These are phyloP conservation scores for Suhomyces xylopsoci DNA, from an alignment of 805 yeast species.

Conservation along the genomic window DNA sequence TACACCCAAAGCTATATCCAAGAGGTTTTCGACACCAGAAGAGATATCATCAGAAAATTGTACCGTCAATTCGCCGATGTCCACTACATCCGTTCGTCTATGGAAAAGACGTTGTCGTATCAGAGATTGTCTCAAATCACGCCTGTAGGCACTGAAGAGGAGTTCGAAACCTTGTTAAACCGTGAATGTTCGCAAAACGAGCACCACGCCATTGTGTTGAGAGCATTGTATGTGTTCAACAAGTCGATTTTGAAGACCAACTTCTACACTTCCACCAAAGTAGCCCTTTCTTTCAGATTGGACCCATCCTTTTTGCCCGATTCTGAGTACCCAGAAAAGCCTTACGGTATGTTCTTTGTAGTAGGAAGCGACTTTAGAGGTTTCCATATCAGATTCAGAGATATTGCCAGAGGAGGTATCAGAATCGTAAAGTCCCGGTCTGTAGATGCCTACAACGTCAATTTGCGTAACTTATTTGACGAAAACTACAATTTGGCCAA, in stretches of 20 bases:
- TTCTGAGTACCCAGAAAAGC: constrained; percentile 86
- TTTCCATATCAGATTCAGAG: constrained; percentile 94
- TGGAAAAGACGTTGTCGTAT: constrained; percentile 79
- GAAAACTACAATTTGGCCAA: constrained; percentile 94
- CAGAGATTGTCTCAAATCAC: constrained; percentile 78
- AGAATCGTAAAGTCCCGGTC: constrained; percentile 89
- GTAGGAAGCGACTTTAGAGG: constrained; percentile 97
- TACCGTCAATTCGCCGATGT: constrained; percentile 89
- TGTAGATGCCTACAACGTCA: constrained; percentile 77
- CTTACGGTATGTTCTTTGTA: constrained; percentile 91
- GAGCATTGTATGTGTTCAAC: constrained; percentile 81
- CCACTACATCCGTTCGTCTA: constrained; percentile 72
- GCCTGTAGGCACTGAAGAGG: constrained; percentile 71
- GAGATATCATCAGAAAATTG: constrained; percentile 71
- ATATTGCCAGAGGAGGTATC: constrained; percentile 97
- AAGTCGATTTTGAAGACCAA: constrained; percentile 87
- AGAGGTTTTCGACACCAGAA: constrained; percentile 69
- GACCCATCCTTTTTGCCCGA: constrained; percentile 81
- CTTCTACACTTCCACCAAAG: constrained; percentile 90
- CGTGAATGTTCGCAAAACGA: constrained; percentile 78
- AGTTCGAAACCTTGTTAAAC: constrained; percentile 64
- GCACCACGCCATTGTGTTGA: constrained; percentile 71
- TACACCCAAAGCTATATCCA: constrained; percentile 81
- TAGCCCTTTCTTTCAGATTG: constrained; percentile 90
- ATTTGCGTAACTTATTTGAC: constrained; percentile 86